Base-by-base conservation (phyloP, 2,329 filamentous ascomycete genomes). In the Cryphonectria radicalis region DNA sequence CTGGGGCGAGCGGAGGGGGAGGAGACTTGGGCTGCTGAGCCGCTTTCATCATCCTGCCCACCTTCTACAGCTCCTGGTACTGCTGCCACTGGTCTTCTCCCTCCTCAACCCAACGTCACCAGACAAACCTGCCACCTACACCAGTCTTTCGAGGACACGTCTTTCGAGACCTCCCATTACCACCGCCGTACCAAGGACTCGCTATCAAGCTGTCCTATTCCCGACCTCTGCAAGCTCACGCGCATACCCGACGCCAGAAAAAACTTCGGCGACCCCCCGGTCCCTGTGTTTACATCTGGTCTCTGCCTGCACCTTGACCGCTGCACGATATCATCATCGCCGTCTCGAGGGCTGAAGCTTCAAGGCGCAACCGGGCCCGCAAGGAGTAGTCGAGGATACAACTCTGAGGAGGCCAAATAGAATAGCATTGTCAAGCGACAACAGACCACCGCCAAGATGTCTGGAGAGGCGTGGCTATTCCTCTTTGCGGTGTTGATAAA, bases 401-500 rank as follows among this genome's bases (percentile, higher is more conserved):
- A 17, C 40, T 40, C 28, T 62, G n/a, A 28, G 55, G 3, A 40
- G 19, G 32, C 40, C 35, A 19, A 5, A 55, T 42, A 40, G 28
- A 63, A 25, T 17, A 68, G 67, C 57, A 13, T 64, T 55, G 67
- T 53, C 63, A 43, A 46, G 63, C 63, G 63, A 63, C 69, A 71
- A n/a, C 63, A 69, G 42, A 32, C 70, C 74, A 72, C 74, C 70
- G 73, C 75, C 79, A 85, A 78, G 76, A 98, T 98, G 95, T 97
- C 95, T 80, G 95, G 95, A 84, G 95, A 98, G 89, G 95, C 95
- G 82, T 98, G 96, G 96, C 88, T 99, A 82, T 99, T 97, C 87
- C 91, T 99, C 79, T 89, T 99, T 84, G 92, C 95, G 85, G 97
- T 99, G 84, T 89, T 99, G 82, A 97, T 99, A 88, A 99, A 99